A percentile compares a stretch with the other conserved stretches of the same genome.
phyloP scores from a whole-genome alignment of 208 protist species.

The Trypanosoma vivax region DNA sequence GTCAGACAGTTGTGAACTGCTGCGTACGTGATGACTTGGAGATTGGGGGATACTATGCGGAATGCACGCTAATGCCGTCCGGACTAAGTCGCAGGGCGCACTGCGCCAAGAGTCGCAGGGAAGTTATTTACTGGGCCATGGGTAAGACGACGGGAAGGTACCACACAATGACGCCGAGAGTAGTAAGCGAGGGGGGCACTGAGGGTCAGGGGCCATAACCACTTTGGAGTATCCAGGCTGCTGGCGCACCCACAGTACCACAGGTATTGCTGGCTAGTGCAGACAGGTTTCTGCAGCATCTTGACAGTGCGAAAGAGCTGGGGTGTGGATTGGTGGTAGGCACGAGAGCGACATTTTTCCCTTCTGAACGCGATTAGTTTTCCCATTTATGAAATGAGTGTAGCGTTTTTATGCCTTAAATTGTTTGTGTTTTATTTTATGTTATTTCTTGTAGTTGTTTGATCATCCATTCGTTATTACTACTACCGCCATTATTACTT shows the following conservation, averaged over 20 bases:
- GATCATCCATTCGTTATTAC: too few relatives aligned
- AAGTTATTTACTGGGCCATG: constrained; percentile 76
- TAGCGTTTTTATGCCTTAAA: background rate
- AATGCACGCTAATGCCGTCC: constrained; percentile 59
- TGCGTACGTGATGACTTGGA: constrained; percentile 53
- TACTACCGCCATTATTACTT: too few relatives aligned
- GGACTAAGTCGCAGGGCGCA: constrained; percentile 60
- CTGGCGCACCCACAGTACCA: too few relatives aligned
- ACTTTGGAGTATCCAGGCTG: too few relatives aligned
- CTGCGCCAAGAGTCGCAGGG: constrained; percentile 38
- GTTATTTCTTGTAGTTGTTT: background rate
- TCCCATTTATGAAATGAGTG: background rate
- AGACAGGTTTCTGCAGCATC: too few relatives aligned
- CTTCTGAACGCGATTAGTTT: too few relatives aligned
- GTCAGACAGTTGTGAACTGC: constrained; percentile 69
- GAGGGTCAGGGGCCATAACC: too few relatives aligned
- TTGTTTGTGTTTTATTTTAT: background rate
- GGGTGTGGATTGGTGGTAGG: background rate
- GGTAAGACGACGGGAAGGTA: constrained; percentile 80
- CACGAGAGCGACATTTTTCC: too few relatives aligned
- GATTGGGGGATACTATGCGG: constrained; percentile 70
- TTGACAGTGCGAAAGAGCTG: constrained; percentile 1
- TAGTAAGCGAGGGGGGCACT: background rate
- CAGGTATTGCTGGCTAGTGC: too few relatives aligned
- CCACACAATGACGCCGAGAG: constrained; percentile 27